Base-by-base conservation (phyloP, 306 rosid species). In the Quercus agrifolia region DNA sequence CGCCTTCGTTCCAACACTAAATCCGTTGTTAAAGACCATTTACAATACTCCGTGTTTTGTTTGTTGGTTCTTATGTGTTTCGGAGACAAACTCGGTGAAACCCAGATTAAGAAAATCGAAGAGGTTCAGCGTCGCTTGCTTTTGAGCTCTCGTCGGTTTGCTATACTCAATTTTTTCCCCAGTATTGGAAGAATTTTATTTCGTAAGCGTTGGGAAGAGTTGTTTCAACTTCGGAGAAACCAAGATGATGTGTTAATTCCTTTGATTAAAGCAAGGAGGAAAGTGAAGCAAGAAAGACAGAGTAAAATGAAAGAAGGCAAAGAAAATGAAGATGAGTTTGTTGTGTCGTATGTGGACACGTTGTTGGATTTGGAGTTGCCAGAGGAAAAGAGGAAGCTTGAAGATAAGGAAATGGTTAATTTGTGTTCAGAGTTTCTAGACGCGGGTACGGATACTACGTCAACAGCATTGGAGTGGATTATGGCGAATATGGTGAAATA, bases 321-420 rank as follows among this genome's bases (percentile, higher is more conserved):
- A 11, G 44, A 30, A 38, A 38, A 38, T 38, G 44, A 38, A 0
- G 54, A 31, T 35, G 73, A 70, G n/a, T 70, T 70, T n/a, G 56
- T 46, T 6, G 30, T 70, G 54, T 70, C 74, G n/a, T 70, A 70
- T 30, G 74, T 70, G 18, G 74, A 70, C 11, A 70, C 74, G 6
- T 3, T 66, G 49, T 31, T 66, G 71, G 71, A 66, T 66, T 66
- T 66, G 71, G 71, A 66, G 71, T 66, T 66, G 25, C 51, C 71
- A 1, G 71, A 33, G 23, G 71, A 33, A 21, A 66, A 66, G 25
- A 33, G 71, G 71, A 66, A 66, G 51, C 71, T 66, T 66, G 4
- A 19, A 10, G 25, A 0, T 10, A 23, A 11, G 49, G 71, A 66
- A 33, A 33, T 66, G 51, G 4, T 19, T 18, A 19, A 21, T 46